phyloP scores from a whole-genome alignment of 768 basidiomycete genomes.

The Mycena latifolia region DNA sequence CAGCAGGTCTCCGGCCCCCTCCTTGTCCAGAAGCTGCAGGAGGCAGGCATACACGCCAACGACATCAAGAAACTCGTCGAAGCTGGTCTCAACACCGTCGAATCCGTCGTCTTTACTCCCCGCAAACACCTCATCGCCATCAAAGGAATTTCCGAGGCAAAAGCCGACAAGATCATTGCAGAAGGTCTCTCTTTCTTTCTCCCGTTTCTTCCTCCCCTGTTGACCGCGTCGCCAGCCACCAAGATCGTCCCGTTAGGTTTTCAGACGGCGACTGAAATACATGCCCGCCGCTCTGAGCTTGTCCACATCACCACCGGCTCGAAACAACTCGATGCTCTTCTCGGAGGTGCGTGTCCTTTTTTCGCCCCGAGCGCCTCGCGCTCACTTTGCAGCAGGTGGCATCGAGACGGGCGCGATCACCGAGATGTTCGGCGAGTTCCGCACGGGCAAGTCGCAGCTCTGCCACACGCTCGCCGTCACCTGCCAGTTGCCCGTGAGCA shows the following conservation, averaged over 20 bases:
- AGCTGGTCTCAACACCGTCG: slow-evolving; percentile 93
- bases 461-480: slow-evolving; percentile 99
- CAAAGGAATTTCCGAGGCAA: slow-evolving; percentile 97
- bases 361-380: slow-evolving; percentile 18
- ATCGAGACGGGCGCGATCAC: slow-evolving; percentile 99
- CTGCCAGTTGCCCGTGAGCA: slow-evolving; percentile 95
- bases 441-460: slow-evolving; percentile 98
- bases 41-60: slow-evolving; percentile 88
- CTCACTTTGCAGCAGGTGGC: slow-evolving; percentile 67
- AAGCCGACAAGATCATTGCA: slow-evolving; percentile 94
- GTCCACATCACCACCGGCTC: slow-evolving; percentile 98
- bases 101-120: slow-evolving; percentile 95
- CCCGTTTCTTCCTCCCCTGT: slow-evolving; percentile 19
- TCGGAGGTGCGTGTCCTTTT: slow-evolving; percentile 81
- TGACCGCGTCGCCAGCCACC: slow-evolving; percentile 22
- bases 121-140: slow-evolving; percentile 92
- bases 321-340: slow-evolving; percentile 93
- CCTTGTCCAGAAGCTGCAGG: slow-evolving; percentile 86
- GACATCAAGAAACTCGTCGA: slow-evolving; percentile 97
- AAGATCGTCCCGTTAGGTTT: slow-evolving; percentile 98
- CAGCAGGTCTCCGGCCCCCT: slow-evolving; percentile 80
- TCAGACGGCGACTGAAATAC: slow-evolving; percentile 97
- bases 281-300: slow-evolving; percentile 93
- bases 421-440: slow-evolving; percentile 97
- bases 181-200: slow-evolving; percentile 72